These are phyloP conservation scores for Striga asiatica DNA, from an alignment of 257 asterid species.

Conservation along the genomic window DNA sequence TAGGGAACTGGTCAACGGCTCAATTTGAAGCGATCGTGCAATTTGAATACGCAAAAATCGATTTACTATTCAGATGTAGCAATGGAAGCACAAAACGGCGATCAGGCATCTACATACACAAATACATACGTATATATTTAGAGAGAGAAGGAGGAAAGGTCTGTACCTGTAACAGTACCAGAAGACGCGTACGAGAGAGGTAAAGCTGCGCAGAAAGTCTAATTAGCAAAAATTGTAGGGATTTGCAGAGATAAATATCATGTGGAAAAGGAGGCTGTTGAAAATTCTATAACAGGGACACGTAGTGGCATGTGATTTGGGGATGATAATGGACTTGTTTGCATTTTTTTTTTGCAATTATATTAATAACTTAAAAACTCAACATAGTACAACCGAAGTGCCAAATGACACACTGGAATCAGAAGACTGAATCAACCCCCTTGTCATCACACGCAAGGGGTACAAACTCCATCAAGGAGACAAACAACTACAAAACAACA, in stretches of 20 bases:
- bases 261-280: constrained; percentile 9
- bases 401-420: no score
- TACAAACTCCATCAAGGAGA: no score
- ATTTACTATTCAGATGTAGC: not conserved
- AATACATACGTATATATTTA: not conserved
- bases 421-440: no score
- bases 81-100: not conserved
- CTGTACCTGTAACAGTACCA: constrained; percentile 22
- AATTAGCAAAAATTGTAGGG: constrained; percentile 20
- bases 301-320: constrained; percentile 24
- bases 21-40: constrained; percentile 1
- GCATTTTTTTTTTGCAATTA: no score
- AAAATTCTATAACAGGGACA: constrained; percentile 4
- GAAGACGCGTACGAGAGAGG: constrained; percentile 25
- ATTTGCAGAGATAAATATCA: not conserved
- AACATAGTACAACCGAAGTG: no score
- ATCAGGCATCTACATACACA: not conserved
- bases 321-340: not conserved
- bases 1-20: constrained; percentile 23
- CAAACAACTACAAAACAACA: no score
- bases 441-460: no score
- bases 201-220: constrained; percentile 23
- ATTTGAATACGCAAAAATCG: constrained; percentile 8
- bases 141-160: constrained; percentile 9
- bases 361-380: no score